Evolutionary conservation across 2,329 filamentous ascomycete species (phyloP).

Genomic region (Beauveria medogensis): DNA sequence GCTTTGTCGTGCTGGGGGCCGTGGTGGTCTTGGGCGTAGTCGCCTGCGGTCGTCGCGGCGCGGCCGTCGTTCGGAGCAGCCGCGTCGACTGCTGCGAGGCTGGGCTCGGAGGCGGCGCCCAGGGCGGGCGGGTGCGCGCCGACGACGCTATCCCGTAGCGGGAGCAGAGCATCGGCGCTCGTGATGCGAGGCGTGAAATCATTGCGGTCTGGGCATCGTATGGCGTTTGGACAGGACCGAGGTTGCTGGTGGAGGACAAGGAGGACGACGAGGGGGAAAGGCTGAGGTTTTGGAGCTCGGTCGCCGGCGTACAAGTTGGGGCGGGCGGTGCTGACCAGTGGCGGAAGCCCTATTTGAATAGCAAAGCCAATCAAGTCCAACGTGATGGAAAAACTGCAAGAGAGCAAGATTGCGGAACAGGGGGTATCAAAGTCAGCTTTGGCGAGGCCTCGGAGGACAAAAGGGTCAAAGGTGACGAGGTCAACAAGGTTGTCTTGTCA

Average conservation of each 20-base stretch:
- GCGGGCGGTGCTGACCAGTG: background rate
- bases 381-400: background rate
- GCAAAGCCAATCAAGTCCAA: background rate
- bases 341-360: background rate
- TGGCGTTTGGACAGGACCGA: background rate
- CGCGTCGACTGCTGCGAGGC: conserved; percentile 22
- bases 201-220: conserved; percentile 18
- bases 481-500: background rate
- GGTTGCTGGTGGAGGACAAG: background rate
- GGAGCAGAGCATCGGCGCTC: conserved; percentile 25
- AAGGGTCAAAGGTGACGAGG: background rate
- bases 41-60: conserved; percentile 21
- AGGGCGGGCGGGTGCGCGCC: conserved; percentile 20
- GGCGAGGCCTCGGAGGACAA: background rate
- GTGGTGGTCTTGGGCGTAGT: conserved; percentile 12
- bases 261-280: no score
- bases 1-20: conserved; percentile 13
- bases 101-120: conserved; percentile 21
- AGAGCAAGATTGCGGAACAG: background rate
- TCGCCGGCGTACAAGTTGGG: background rate
- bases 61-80: conserved; percentile 26
- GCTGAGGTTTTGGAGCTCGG: background rate
- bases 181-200: conserved; percentile 28
- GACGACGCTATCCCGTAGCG: conserved; percentile 21
- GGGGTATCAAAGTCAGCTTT: background rate